Evolutionary conservation across 129 eudicot genomes (phyloP).

Genomic region (Heracleum sosnowskyi): DNA sequence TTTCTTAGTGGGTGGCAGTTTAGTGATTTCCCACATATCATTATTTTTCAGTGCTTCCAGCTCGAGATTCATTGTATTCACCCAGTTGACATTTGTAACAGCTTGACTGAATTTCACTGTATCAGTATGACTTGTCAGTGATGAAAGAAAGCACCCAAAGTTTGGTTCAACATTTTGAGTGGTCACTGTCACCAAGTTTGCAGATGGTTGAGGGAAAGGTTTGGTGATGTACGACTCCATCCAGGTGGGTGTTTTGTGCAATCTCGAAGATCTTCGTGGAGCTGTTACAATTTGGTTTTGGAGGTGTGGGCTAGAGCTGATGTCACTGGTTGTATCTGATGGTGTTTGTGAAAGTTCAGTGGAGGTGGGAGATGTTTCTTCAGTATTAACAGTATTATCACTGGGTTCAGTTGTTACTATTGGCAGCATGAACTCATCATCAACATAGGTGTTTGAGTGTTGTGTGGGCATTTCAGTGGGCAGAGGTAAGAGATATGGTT

Average conservation of each 20-base stretch:
- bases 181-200: background rate
- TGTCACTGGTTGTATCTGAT: too few relatives aligned
- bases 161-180: background rate
- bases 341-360: too few relatives aligned
- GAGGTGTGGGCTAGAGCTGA: background rate
- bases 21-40: background rate
- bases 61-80: background rate
- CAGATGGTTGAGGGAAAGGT: background rate
- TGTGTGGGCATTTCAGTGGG: background rate
- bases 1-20: background rate
- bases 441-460: background rate
- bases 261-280: background rate
- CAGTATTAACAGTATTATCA: accelerated
- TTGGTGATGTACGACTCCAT: background rate
- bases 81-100: background rate
- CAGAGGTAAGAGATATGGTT: background rate
- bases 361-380: background rate
- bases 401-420: too few relatives aligned
- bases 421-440: background rate
- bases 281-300: background rate
- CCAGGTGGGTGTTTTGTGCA: background rate
- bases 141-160: background rate
- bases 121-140: background rate
- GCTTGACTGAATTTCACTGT: background rate
- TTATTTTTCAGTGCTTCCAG: background rate